Conservation (phyloP, 495 filamentous ascomycete genomes). For the Evansstolkia leycettana region DNA sequence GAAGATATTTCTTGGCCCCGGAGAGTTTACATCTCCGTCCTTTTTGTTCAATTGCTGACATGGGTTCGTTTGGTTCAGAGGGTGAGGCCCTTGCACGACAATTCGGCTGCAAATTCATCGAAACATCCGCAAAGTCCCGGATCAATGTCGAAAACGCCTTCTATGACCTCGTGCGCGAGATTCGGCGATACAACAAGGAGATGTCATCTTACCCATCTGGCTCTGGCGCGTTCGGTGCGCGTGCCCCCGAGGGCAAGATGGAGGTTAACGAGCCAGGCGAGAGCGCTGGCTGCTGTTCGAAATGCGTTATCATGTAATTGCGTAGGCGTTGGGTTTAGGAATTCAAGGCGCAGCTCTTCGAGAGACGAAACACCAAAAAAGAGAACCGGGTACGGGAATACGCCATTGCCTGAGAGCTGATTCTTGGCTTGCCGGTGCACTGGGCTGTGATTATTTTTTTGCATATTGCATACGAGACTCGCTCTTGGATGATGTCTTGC, state of each 20-base stretch:
- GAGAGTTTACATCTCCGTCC: not conserved
- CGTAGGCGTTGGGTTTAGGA: constrained; percentile 9
- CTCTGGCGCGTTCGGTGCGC: constrained; percentile 44
- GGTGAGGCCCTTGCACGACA: constrained; percentile 72
- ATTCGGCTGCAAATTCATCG: constrained; percentile 95
- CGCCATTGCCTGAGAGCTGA: constrained; percentile 6
- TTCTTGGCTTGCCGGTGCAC: constrained; percentile 9
- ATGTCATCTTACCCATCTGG: constrained; percentile 75
- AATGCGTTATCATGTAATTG: constrained; percentile 82
- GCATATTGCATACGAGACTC: constrained; percentile 17
- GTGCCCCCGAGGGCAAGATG: constrained; percentile 57
- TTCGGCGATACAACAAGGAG: constrained; percentile 94
- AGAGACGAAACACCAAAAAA: constrained; percentile 11
- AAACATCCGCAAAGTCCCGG: constrained; percentile 95
- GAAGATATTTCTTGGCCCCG: not conserved
- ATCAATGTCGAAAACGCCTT: constrained; percentile 98
- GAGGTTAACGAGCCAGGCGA: constrained; percentile 63
- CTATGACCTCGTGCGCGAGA: constrained; percentile 94
- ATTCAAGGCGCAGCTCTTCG: constrained; percentile 11
- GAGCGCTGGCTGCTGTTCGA: constrained; percentile 68
- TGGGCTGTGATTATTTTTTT: constrained; percentile 11
- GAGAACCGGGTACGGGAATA: constrained; percentile 7
- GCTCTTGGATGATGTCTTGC: constrained; percentile 24
- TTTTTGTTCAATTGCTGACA: not conserved
- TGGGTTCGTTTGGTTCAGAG: constrained; percentile 46